phyloP scores from a whole-genome alignment of 148 eudicot species.

The Nyssa sinensis region DNA sequence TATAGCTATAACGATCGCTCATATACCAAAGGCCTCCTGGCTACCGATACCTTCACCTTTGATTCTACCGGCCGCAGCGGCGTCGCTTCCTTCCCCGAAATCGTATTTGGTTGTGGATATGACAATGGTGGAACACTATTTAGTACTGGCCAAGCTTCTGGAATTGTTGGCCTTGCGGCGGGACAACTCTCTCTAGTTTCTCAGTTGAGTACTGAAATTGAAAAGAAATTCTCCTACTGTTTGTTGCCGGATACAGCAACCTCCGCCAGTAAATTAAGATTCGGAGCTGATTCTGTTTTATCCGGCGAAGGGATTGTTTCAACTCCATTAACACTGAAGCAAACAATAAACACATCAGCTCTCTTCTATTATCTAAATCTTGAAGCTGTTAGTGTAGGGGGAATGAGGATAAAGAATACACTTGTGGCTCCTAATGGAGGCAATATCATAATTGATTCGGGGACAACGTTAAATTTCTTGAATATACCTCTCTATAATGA shows the following conservation, averaged over 20 bases:
- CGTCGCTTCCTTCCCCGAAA: slow-evolving; percentile 4
- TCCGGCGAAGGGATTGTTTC: not conserved
- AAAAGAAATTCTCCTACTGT: slow-evolving; percentile 41
- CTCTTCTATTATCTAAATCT: not conserved
- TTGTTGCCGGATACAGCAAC: slow-evolving; percentile 16
- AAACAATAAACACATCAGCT: not conserved
- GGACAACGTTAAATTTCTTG: slow-evolving; percentile 20
- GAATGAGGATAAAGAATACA: not conserved
- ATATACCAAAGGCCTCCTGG: slow-evolving; percentile 25
- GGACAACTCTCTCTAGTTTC: slow-evolving; percentile 31
- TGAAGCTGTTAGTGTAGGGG: slow-evolving; percentile 13
- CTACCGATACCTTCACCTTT: slow-evolving; percentile 26
- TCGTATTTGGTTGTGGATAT: too few relatives aligned
- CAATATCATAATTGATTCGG: slow-evolving; percentile 15
- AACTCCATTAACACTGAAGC: too few relatives aligned
- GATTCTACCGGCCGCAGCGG: slow-evolving; percentile 3
- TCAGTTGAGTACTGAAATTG: slow-evolving; percentile 16
- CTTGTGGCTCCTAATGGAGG: not conserved
- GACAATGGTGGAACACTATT: slow-evolving; percentile 29
- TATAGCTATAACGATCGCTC: slow-evolving; percentile 26
- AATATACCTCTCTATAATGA: not conserved
- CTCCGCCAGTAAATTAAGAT: slow-evolving; percentile 17
- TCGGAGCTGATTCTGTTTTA: slow-evolving; percentile 3
- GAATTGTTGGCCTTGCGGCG: slow-evolving; percentile 38
- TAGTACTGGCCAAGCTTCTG: slow-evolving; percentile 15